Evolutionary conservation across 2,329 filamentous ascomycete genomes (phyloP).

Genomic region (Paecilomyces fulvus): DNA sequence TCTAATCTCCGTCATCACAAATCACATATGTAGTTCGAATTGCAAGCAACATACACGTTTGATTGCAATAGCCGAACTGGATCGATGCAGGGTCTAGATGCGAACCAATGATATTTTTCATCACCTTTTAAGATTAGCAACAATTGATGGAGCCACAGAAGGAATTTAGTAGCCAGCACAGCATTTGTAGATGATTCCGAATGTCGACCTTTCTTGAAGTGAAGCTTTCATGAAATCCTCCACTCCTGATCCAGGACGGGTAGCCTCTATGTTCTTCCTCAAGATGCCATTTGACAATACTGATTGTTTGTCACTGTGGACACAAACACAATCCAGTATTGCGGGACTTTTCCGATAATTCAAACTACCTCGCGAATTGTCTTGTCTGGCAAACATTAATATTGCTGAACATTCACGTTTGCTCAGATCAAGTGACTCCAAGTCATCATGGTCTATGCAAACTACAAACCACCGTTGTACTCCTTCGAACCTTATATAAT

Average conservation of each 20-base stretch:
- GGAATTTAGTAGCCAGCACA: too few relatives aligned
- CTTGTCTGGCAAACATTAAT: neutral
- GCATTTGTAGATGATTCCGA: too few relatives aligned
- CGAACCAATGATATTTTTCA: too few relatives aligned
- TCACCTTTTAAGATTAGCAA: too few relatives aligned
- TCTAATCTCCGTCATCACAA: too few relatives aligned
- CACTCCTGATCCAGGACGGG: neutral
- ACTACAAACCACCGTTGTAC: neutral
- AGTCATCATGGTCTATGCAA: neutral
- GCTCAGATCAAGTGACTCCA: neutral
- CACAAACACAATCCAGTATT: neutral
- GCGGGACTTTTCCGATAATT: neutral
- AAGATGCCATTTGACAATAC: neutral
- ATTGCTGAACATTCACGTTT: neutral
- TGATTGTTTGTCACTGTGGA: neutral
- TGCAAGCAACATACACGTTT: too few relatives aligned
- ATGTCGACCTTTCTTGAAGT: too few relatives aligned
- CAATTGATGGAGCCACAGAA: too few relatives aligned
- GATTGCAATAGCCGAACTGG: too few relatives aligned
- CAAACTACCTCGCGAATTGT: neutral
- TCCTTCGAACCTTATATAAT: neutral
- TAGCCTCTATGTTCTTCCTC: neutral
- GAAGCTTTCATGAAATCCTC: neutral
- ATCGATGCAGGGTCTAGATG: too few relatives aligned
- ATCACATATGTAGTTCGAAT: too few relatives aligned